Base-by-base conservation (phyloP, 2,329 filamentous ascomycete genomes). In the Geosmithia putterillii region DNA sequence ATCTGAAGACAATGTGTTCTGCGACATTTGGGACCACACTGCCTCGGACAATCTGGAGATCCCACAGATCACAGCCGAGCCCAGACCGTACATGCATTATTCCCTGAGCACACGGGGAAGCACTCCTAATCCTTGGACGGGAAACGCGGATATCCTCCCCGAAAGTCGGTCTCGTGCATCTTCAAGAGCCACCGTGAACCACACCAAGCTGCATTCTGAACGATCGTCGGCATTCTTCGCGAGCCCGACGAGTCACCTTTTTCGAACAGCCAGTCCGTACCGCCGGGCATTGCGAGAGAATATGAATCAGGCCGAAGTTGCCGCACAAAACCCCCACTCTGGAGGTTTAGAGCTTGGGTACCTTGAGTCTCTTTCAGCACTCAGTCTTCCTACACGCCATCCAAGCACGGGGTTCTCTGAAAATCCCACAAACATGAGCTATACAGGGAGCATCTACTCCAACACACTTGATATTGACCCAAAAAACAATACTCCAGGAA, bases 211-310 rank as follows among this genome's bases (percentile, higher is more conserved):
- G 10, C 14, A 44, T n/a, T 18, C 22, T 9, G 20, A 34, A 20
- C 60, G 65, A 19, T 67, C 62, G 45, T 71, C 70, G 1, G 66
- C 64, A 0, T 72, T 74, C 49, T 74, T 74, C 49, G 70, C 66
- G 1, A 76, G 72, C 38, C 68, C 70, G 2, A 58, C 63, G 2
- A 66, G 64, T 15, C 68, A 73, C 46, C 56, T 76, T 1, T 75
- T 77, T 46, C 65, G 73, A 22, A 71, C 71, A 1, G 60, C 65
- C 21, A 79, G 74, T 43, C 73, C 74, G 1, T 81, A 72, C 49
- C 68, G 74, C 3, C 68, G 68, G 21, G 70, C 68, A 2, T 51
- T 79, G 25, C 66, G 63, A 38, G 63, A 66, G 41, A 69, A 58
- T 2, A 73, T 74, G 50, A 58, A 60, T 44, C 52, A 58, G 7